These are phyloP conservation scores for Microstroma glucosiphilum DNA, from an alignment of 1,284 basidiomycete species.

Conservation along the genomic window DNA sequence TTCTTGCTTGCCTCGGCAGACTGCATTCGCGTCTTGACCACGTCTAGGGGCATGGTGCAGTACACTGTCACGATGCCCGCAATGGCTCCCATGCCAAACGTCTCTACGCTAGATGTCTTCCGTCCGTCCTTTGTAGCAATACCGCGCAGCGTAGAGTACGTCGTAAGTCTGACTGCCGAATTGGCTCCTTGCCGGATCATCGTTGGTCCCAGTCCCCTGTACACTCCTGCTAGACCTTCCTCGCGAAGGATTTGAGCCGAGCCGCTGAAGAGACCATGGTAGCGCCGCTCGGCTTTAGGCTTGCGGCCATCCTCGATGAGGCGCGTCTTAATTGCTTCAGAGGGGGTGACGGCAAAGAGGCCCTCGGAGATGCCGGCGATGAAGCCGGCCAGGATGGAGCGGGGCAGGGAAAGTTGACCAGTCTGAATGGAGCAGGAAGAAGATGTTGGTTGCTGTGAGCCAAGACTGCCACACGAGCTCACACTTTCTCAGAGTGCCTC, in stretches of 20 bases:
- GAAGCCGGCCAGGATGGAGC: slow-evolving; percentile 63
- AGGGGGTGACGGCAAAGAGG: slow-evolving; percentile 85
- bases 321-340: slow-evolving; percentile 98
- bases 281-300: slow-evolving; percentile 66
- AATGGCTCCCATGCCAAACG: slow-evolving; percentile 83
- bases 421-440: slow-evolving; percentile 5
- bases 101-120: slow-evolving; percentile 65
- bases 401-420: slow-evolving; percentile 16
- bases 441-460: slow-evolving; percentile 2
- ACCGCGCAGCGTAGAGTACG: slow-evolving; percentile 75
- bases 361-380: slow-evolving; percentile 90
- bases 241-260: slow-evolving; percentile 71
- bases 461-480: too few species aligned
- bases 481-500: too few species aligned
- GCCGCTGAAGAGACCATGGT: slow-evolving; percentile 77
- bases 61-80: slow-evolving; percentile 91
- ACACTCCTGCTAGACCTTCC: slow-evolving; percentile 71
- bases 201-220: slow-evolving; percentile 80
- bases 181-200: slow-evolving; percentile 96
- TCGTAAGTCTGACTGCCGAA: slow-evolving; percentile 87
- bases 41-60: slow-evolving; percentile 56
- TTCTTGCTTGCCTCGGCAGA: slow-evolving; percentile 69
- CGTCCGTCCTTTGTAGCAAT: slow-evolving; percentile 21
- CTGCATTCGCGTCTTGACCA: slow-evolving; percentile 98
- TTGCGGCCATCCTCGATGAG: slow-evolving; percentile 87